These are phyloP conservation scores for Onygenales sp. DNA, from an alignment of 2,329 filamentous ascomycete species.

Conservation along the genomic window DNA sequence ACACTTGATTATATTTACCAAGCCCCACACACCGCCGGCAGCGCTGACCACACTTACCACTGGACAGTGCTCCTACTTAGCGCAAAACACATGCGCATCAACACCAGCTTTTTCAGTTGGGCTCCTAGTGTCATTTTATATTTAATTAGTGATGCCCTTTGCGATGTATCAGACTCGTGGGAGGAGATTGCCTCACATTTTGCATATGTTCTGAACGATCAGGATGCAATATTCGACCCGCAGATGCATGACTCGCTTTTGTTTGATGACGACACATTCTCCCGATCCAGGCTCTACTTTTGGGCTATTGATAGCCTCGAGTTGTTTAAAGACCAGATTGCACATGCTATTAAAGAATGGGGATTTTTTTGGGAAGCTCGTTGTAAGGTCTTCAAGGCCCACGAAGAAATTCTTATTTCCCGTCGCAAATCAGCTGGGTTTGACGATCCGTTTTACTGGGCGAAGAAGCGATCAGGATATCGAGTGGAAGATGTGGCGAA, in stretches of 20 bases:
- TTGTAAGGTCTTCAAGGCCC: background rate
- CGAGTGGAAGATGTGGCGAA: background rate
- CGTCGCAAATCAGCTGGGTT: background rate
- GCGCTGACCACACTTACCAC: background rate
- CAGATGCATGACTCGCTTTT: background rate
- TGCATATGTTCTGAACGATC: background rate
- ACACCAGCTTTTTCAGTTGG: background rate
- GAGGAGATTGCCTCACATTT: background rate
- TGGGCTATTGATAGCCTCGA: background rate
- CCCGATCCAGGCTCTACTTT: background rate
- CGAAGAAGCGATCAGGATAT: no score
- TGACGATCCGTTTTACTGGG: no score
- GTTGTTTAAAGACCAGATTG: background rate
- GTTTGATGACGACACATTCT: conserved; percentile 1
- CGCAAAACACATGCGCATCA: background rate
- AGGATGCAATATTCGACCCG: background rate
- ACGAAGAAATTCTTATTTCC: background rate
- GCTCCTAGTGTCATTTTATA: background rate
- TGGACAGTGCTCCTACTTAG: background rate
- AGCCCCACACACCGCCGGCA: background rate
- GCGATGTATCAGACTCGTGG: background rate
- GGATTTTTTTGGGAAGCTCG: background rate
- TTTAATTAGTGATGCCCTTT: background rate
- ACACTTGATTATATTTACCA: background rate
- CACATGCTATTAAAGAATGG: background rate